These are phyloP conservation scores for Beauveria asiatica DNA, from an alignment of 2,329 filamentous ascomycete genomes.

Conservation along the genomic window DNA sequence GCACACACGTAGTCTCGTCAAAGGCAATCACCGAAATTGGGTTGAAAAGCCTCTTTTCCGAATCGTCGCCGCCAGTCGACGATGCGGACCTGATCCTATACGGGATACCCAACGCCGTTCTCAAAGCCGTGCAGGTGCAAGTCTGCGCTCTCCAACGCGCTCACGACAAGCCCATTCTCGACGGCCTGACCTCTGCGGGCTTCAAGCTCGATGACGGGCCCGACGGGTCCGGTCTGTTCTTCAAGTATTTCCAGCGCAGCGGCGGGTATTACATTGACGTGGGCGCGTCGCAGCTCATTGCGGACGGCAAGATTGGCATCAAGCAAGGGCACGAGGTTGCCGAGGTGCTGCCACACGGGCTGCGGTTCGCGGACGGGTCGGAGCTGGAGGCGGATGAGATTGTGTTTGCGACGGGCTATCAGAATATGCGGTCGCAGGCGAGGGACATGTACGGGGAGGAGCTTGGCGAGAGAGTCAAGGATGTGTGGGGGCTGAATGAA, in stretches of 20 bases:
- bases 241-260: conserved; percentile 54
- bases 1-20: conserved; percentile 55
- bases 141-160: conserved; percentile 26
- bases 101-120: conserved; percentile 47
- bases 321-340: conserved; percentile 49
- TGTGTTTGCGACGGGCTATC: conserved; percentile 55
- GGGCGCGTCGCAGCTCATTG: conserved; percentile 53
- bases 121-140: conserved; percentile 49
- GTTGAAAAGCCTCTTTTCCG: conserved; percentile 42
- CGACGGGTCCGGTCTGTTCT: conserved; percentile 42
- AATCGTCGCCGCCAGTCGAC: conserved; percentile 49
- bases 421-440: conserved; percentile 59
- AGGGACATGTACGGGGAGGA: conserved; percentile 53
- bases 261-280: conserved; percentile 67
- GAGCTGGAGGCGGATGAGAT: conserved; percentile 54
- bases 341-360: conserved; percentile 36
- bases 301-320: conserved; percentile 55
- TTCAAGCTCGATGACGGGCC: conserved; percentile 49
- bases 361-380: conserved; percentile 44
- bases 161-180: conserved; percentile 30
- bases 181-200: conserved; percentile 44
- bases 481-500: conserved; percentile 54
- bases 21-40: conserved; percentile 42
- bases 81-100: conserved; percentile 57
- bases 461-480: conserved; percentile 47